Evolutionary conservation across 169 alveolate species (phyloP), one percentile per base, ranked within the genome.

Genomic region (Cryptosporidium canis): DNA sequence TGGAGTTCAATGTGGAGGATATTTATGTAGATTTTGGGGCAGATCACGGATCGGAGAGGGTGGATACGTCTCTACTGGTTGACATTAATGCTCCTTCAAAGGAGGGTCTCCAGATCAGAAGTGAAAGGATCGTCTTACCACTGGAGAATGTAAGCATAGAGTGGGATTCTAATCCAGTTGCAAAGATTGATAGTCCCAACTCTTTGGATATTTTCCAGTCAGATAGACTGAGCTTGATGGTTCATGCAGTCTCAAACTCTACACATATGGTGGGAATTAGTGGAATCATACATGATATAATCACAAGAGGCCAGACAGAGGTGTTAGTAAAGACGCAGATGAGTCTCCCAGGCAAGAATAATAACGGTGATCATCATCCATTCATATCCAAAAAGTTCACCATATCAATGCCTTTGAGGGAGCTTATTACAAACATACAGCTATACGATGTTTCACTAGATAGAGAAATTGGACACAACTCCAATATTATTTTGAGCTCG

Each of bases 161-260:
- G 45, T 77, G 87, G 87, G 41, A 77, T 61, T 56, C 71, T 9
- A 31, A 58, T 58, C 77, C 72, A 16, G 43, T 61, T 77, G 87
- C 87, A 5, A 61, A 12, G 24, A 61, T 77, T 18, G 58, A 18
- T 9, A 77, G 64, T 58, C 87, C 87, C 3, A 61, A 37, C 43
- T 77, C 71, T 8, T 44, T 77, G 35, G 71, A 77, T n/a, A 77
- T 77, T 39, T 77, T 61, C 43, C 67, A 77, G 8, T 55, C 87
- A n/a, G 72, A 61, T 61, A 55, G 58, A 41, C 12, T 77, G 21
- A 44, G 58, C 43, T 29, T 61, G 14, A 37, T 61, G 44, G 27
- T 77, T 58, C 72, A 77, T 29, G 43, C 87, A 77, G 58, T 37
- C 0, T 77, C 87, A 56, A 77, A 77, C 45, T 1, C 70, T 3